A percentile compares a stretch with the other conserved stretches of the same genome.
Evolutionary conservation across 2,329 filamentous ascomycete species (phyloP).

Genomic region (Akanthomyces dipterigenus): DNA sequence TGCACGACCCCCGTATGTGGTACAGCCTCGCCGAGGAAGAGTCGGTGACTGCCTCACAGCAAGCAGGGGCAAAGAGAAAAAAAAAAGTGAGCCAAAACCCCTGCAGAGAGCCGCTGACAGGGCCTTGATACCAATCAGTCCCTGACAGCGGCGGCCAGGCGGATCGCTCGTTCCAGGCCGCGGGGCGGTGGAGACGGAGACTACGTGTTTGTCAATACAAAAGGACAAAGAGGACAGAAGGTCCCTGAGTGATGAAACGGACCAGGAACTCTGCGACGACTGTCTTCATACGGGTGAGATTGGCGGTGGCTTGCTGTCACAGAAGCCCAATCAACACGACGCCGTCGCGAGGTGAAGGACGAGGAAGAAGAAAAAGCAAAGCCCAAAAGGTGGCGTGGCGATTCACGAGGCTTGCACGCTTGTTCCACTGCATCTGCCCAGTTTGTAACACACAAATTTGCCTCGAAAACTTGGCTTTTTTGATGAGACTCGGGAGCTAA

Average conservation of each 20-base stretch:
- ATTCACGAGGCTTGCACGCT: background rate
- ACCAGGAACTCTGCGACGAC: background rate
- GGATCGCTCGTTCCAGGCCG: conserved; percentile 4
- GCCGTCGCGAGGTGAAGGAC: background rate
- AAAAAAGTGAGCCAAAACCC: background rate
- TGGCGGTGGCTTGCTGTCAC: background rate
- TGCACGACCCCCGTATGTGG: no score
- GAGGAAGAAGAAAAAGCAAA: background rate
- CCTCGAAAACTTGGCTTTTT: conserved; percentile 6
- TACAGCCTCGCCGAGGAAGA: background rate
- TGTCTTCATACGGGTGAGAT: background rate
- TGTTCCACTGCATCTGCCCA: background rate
- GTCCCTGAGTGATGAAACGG: background rate
- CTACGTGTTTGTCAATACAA: conserved; percentile 4
- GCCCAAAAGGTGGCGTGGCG: background rate
- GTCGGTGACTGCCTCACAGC: background rate
- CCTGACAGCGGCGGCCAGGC: background rate
- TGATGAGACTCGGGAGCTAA: background rate
- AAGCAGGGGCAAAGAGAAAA: no score
- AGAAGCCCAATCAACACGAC: background rate
- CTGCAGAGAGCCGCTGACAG: background rate
- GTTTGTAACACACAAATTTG: background rate
- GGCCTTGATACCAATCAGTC: conserved; percentile 3
- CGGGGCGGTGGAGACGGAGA: background rate
- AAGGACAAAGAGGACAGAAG: background rate